These are phyloP conservation scores for Mycena amicta DNA, from an alignment of 768 basidiomycete genomes.

Conservation along the genomic window DNA sequence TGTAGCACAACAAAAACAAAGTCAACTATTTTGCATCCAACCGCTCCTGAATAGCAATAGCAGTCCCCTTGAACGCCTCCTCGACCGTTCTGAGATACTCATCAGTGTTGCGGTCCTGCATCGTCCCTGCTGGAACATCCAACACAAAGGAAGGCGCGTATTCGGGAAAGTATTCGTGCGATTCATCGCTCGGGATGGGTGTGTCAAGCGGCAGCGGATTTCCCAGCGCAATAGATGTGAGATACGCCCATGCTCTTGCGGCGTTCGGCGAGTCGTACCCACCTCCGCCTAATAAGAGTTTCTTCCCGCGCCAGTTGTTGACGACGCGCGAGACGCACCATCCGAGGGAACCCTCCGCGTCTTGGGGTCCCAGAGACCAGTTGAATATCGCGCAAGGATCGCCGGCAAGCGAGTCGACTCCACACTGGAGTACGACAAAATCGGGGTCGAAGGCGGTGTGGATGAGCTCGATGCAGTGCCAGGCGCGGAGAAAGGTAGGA, in stretches of 20 bases:
- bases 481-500: constrained; percentile 63
- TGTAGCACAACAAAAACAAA: neutral
- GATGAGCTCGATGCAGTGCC: constrained; percentile 64
- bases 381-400: constrained; percentile 80
- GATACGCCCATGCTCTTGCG: constrained; percentile 83
- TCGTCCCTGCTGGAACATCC: constrained; percentile 72
- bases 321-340: constrained; percentile 63
- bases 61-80: constrained; percentile 31
- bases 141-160: constrained; percentile 84
- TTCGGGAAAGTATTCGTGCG: constrained; percentile 64
- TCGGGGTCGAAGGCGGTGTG: constrained; percentile 70
- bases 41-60: neutral
- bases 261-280: constrained; percentile 85
- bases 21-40: neutral
- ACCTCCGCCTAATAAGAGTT: constrained; percentile 79
- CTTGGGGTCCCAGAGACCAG: constrained; percentile 55
- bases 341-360: constrained; percentile 60
- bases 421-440: constrained; percentile 82
- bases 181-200: constrained; percentile 62
- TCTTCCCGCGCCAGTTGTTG: constrained; percentile 59
- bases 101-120: constrained; percentile 71
- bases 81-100: constrained; percentile 55
- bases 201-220: constrained; percentile 57
- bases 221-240: constrained; percentile 77
- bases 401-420: constrained; percentile 83